Conservation (phyloP, 768 basidiomycete species). For the Butyriboletus loyo region DNA sequence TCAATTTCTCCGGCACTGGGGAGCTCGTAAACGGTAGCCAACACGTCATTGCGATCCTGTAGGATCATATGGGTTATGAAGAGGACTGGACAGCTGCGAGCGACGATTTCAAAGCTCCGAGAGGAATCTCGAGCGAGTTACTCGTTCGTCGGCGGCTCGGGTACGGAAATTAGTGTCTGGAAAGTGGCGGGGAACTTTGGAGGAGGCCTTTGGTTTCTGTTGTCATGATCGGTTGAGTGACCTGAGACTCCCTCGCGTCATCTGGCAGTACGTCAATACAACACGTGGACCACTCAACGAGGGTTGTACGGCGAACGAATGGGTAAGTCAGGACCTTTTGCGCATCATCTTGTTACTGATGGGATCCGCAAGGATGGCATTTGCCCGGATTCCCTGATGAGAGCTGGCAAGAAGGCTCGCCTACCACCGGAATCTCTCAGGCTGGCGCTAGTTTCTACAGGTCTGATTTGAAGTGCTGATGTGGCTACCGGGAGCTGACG, state of each 20-base stretch:
- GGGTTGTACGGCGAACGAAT: slow-evolving; percentile 53
- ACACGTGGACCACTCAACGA: slow-evolving; percentile 57
- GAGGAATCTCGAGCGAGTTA: slow-evolving; percentile 48
- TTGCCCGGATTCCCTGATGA: slow-evolving; percentile 53
- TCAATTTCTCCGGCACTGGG: slow-evolving; percentile 4
- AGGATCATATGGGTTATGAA: slow-evolving; percentile 55
- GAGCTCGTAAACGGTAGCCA: slow-evolving; percentile 22
- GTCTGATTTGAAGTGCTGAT: slow-evolving; percentile 16
- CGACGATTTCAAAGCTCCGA: slow-evolving; percentile 47
- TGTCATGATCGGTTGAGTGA: not conserved
- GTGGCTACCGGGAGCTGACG: not conserved
- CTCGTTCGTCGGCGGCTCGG: slow-evolving; percentile 40
- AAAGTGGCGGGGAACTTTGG: slow-evolving; percentile 51
- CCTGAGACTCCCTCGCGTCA: not conserved
- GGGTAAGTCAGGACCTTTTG: slow-evolving; percentile 18
- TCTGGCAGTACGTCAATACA: slow-evolving; percentile 43
- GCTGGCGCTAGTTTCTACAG: slow-evolving; percentile 51
- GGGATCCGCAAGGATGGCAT: slow-evolving; percentile 42
- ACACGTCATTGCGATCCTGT: slow-evolving; percentile 48
- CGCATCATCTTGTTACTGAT: slow-evolving; percentile 1
- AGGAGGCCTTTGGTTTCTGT: slow-evolving; percentile 25
- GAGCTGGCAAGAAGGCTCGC: slow-evolving; percentile 41
- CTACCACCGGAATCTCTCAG: slow-evolving; percentile 39
- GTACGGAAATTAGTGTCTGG: slow-evolving; percentile 41
- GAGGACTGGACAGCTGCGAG: slow-evolving; percentile 42